phyloP scores from a whole-genome alignment of 805 yeast genomes.

The Dipodascus albidus region DNA sequence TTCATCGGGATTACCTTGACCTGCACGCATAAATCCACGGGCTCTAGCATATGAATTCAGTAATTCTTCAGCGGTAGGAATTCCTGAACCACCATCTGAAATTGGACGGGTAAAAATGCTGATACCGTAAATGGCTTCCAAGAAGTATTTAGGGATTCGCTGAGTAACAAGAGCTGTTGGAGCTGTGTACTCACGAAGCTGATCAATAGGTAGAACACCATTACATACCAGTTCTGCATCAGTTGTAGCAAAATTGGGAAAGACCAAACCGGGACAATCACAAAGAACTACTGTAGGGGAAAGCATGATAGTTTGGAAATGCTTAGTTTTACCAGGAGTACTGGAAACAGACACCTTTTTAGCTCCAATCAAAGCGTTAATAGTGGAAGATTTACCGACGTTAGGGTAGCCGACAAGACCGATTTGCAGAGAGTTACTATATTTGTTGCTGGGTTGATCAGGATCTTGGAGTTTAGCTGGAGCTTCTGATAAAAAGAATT shows the following conservation, averaged over 20 bases:
- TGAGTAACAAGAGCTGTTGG: constrained; percentile 79
- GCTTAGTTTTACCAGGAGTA: constrained; percentile 98
- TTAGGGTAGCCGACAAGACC: constrained; percentile 98
- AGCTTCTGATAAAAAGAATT: constrained; percentile 61
- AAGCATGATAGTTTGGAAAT: constrained; percentile 88
- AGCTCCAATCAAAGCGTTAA: constrained; percentile 91
- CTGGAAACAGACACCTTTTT: constrained; percentile 97
- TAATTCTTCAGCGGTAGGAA: constrained; percentile 79
- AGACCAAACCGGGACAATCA: constrained; percentile 98
- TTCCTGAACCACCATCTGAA: constrained; percentile 83
- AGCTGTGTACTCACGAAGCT: constrained; percentile 81
- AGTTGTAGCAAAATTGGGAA: constrained; percentile 94
- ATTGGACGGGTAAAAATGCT: constrained; percentile 62
- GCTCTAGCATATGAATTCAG: constrained; percentile 90
- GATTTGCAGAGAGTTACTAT: constrained; percentile 47
- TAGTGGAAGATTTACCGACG: constrained; percentile 94
- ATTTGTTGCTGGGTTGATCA: constrained; percentile 44
- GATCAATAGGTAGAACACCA: constrained; percentile 98
- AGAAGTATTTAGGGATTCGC: constrained; percentile 75
- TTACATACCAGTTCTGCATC: constrained; percentile 95
- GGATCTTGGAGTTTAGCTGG: constrained; percentile 34
- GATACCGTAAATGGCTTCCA: constrained; percentile 92
- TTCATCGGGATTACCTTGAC: constrained; percentile 95
- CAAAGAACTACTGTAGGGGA: constrained; percentile 77
- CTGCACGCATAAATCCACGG: constrained; percentile 87